Conservation (phyloP, 2,329 filamentous ascomycete species). For the Colletotrichum sp. region DNA sequence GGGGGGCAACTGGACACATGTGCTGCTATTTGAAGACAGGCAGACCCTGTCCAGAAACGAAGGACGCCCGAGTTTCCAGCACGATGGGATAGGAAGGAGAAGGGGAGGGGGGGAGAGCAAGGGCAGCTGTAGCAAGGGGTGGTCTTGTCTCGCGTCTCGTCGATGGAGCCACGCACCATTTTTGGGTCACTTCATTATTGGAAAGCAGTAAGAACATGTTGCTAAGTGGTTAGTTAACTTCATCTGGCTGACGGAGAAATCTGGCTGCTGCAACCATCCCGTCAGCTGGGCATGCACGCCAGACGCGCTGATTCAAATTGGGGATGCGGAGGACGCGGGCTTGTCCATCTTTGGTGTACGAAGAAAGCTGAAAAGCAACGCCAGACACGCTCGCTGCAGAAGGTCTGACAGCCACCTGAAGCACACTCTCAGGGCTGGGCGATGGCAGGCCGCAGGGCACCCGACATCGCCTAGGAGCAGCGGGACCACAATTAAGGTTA, state of each 20-base stretch:
- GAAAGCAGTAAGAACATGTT: background rate
- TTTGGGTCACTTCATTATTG: background rate
- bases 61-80: background rate
- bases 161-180: background rate
- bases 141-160: background rate
- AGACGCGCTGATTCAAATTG: background rate
- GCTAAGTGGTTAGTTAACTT: background rate
- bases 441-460: background rate
- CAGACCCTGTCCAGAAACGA: background rate
- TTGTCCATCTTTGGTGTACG: background rate
- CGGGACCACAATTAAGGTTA: conserved; percentile 4
- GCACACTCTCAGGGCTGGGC: background rate
- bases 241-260: background rate
- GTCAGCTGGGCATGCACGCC: background rate
- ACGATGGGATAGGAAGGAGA: background rate
- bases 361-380: background rate
- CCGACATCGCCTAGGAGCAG: background rate
- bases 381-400: background rate
- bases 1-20: background rate
- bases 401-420: background rate
- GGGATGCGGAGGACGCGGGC: background rate
- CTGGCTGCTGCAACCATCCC: background rate
- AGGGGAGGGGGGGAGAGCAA: background rate
- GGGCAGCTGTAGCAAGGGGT: background rate
- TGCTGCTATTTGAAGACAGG: background rate